phyloP scores from a whole-genome alignment of 2,329 filamentous ascomycete genomes.

The Colletotrichum magnum region DNA sequence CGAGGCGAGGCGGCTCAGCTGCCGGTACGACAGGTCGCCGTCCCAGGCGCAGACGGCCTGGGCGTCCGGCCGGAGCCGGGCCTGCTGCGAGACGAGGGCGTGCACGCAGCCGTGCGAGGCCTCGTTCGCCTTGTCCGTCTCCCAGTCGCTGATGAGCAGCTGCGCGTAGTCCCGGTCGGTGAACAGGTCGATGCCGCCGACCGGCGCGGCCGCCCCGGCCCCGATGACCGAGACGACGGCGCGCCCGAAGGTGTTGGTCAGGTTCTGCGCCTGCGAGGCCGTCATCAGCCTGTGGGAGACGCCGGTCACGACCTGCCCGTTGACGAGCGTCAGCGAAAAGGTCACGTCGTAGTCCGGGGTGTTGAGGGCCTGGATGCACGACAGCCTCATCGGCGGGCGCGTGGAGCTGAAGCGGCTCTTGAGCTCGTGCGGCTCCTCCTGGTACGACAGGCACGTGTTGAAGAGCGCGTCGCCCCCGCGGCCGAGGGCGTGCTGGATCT shows the following conservation, averaged over 20 bases:
- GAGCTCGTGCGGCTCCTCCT: conserved; percentile 55
- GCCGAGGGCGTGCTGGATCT: conserved; percentile 62
- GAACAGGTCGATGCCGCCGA: conserved; percentile 66
- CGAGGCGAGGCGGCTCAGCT: conserved; percentile 55
- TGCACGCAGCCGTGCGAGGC: conserved; percentile 58
- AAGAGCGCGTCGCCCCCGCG: conserved; percentile 60
- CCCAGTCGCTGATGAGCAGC: conserved; percentile 66
- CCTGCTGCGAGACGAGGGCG: conserved; percentile 59
- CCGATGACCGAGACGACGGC: conserved; percentile 63
- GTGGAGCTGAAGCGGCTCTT: conserved; percentile 51
- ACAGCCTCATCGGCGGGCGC: conserved; percentile 47
- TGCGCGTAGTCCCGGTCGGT: conserved; percentile 69
- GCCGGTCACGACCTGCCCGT: conserved; percentile 58
- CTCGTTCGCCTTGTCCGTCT: conserved; percentile 54
- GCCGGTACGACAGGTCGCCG: conserved; percentile 58
- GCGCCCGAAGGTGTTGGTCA: conserved; percentile 67
- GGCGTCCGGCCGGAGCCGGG: conserved; percentile 53
- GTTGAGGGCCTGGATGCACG: conserved; percentile 56
- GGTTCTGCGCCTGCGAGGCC: conserved; percentile 59
- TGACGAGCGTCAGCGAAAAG: conserved; percentile 59
- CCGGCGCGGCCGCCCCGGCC: conserved; percentile 52
- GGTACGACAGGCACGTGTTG: conserved; percentile 66
- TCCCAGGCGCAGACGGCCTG: conserved; percentile 62
- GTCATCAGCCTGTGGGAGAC: conserved; percentile 61
- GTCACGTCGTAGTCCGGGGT: conserved; percentile 63